These are phyloP conservation scores for Phytopythium cucurbitacearum DNA, from an alignment of 352 stramenopile species.

Conservation along the genomic window DNA sequence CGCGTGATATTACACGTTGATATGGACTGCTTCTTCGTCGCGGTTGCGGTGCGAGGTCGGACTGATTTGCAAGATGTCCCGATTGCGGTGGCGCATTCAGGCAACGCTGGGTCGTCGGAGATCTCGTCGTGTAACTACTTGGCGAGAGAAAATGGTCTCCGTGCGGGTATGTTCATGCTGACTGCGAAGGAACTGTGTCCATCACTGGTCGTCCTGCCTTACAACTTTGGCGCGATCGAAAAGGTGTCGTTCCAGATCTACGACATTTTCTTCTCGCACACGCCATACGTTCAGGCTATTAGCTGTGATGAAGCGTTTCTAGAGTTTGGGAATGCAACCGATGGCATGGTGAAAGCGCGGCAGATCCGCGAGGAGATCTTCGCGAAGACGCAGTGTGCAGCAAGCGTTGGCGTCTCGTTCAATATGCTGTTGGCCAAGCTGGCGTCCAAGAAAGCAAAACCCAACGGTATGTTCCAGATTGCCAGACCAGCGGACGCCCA, in stretches of 20 bases:
- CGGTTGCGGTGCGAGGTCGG: conserved; percentile 84
- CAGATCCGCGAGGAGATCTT: conserved; percentile 65
- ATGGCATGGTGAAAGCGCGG: conserved; percentile 67
- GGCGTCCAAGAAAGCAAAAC: conserved; percentile 92
- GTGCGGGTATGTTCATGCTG: conserved; percentile 94
- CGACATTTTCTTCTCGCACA: conserved; percentile 86
- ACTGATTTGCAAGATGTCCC: conserved; percentile 70
- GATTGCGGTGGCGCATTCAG: conserved; percentile 90
- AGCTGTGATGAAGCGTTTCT: conserved; percentile 96
- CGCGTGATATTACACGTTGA: conserved; percentile 94
- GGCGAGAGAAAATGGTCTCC: conserved; percentile 86
- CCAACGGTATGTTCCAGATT: conserved; percentile 82
- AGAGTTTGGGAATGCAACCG: conserved; percentile 65
- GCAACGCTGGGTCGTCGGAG: conserved; percentile 77
- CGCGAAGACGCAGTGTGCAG: conserved; percentile 84
- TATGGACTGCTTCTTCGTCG: conserved; percentile 98
- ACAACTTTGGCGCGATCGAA: conserved; percentile 91
- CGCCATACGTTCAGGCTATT: conserved; percentile 90
- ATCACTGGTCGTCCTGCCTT: conserved; percentile 91
- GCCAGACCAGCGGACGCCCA: conserved; percentile 31
- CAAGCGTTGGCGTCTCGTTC: conserved; percentile 90
- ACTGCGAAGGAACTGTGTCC: conserved; percentile 88
- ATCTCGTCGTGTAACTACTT: conserved; percentile 96
- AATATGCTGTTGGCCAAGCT: conserved; percentile 95
- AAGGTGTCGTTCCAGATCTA: conserved; percentile 92